Percentiles rank a stretch among this genome's conserved stretches.
phyloP scores from a whole-genome alignment of 345 rosid genomes.

The Garcia nutans region DNA sequence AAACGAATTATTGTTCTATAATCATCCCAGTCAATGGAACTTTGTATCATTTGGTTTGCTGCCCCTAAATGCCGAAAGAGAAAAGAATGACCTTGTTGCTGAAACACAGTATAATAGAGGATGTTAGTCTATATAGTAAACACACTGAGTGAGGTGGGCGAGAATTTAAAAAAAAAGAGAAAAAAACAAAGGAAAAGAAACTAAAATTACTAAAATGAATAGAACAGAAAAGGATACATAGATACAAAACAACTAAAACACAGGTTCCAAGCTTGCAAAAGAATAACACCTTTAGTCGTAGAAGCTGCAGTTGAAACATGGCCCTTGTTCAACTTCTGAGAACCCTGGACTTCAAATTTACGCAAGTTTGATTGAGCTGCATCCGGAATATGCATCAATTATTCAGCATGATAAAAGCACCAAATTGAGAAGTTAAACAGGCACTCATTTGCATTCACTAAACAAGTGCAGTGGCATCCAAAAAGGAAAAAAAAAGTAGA shows the following conservation, averaged over 20 bases:
- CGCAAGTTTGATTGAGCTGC: slow-evolving; percentile 38
- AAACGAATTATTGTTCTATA: background rate
- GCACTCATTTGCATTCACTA: background rate
- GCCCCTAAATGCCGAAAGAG: slow-evolving; percentile 66
- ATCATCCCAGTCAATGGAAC: slow-evolving; percentile 30
- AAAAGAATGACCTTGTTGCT: slow-evolving; percentile 71
- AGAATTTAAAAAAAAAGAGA: background rate
- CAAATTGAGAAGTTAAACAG: background rate
- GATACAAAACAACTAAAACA: no score
- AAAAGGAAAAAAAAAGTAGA: background rate
- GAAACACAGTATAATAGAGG: slow-evolving; percentile 21
- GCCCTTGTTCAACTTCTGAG: slow-evolving; percentile 35
- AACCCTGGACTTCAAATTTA: slow-evolving; percentile 26
- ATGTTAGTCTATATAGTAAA: slow-evolving; percentile 4
- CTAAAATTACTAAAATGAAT: background rate
- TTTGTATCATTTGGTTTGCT: slow-evolving; percentile 55
- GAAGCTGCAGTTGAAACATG: slow-evolving; percentile 35
- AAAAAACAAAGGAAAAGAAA: background rate
- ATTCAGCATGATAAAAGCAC: background rate
- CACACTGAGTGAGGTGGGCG: background rate
- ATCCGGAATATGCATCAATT: slow-evolving; percentile 13
- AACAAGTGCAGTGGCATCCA: background rate
- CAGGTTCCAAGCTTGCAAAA: background rate
- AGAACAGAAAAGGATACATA: background rate
- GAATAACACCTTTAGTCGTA: slow-evolving; percentile 46